Conservation (phyloP, 208 protist genomes). For the Wallacemonas rigidus region DNA sequence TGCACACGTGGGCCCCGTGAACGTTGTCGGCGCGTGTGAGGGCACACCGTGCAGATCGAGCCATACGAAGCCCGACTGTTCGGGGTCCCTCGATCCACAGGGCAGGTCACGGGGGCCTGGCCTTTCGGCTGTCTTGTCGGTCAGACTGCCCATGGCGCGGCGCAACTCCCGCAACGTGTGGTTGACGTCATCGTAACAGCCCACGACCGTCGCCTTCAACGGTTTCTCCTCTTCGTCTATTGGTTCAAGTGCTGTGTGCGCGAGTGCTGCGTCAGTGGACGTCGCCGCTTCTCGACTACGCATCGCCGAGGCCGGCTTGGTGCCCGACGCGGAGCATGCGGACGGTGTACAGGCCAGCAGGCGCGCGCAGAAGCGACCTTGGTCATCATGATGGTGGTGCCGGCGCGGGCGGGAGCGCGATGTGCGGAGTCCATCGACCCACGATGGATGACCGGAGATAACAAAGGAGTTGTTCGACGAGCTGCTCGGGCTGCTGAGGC, state of each 20-base stretch:
- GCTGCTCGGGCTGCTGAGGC: neutral
- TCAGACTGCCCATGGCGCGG: neutral
- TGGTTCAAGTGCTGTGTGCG: neutral
- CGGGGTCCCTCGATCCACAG: neutral
- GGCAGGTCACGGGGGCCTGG: neutral
- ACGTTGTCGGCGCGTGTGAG: conserved; percentile 1
- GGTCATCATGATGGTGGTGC: neutral
- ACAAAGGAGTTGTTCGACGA: conserved; percentile 5
- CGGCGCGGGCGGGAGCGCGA: neutral
- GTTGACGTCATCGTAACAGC: neutral
- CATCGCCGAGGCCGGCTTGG: neutral
- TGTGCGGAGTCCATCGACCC: neutral
- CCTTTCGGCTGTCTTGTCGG: neutral
- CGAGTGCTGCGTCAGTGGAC: too few relatives aligned
- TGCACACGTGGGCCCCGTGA: too few relatives aligned
- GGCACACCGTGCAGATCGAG: conserved; percentile 41
- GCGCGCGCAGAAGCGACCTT: conserved; percentile 1
- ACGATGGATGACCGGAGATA: neutral
- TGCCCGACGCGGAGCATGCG: neutral
- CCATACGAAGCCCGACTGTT: conserved; percentile 26
- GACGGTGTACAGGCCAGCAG: neutral
- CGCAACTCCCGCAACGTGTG: neutral
- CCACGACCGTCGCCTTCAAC: neutral
- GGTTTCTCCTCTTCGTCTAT: neutral
- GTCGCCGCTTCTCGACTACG: too few relatives aligned